phyloP scores from a whole-genome alignment of 306 rosid genomes.

The Malus asiatica region DNA sequence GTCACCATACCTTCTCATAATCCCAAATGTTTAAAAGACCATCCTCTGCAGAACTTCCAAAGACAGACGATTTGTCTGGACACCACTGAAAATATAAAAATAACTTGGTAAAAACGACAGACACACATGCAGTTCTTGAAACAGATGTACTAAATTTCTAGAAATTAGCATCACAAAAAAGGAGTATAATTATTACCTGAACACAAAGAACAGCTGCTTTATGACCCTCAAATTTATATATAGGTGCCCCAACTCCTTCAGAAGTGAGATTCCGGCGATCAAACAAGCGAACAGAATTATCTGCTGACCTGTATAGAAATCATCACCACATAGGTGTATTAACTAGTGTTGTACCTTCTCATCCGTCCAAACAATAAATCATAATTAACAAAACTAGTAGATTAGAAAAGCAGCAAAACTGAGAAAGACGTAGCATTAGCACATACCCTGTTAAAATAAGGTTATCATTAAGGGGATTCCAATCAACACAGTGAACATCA shows the following conservation, averaged over 20 bases:
- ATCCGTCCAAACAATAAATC: background rate
- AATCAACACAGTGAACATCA: constrained; percentile 99
- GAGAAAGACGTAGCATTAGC: constrained; percentile 7
- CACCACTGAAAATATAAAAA: constrained; percentile 69
- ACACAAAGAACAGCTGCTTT: constrained; percentile 98
- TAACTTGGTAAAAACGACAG: background rate
- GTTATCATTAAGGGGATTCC: constrained; percentile 94
- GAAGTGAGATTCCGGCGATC: constrained; percentile 94
- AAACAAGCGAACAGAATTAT: constrained; percentile 85
- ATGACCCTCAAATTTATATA: constrained; percentile 92
- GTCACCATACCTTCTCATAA: constrained; percentile 66
- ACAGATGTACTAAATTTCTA: background rate
- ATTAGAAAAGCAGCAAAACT: background rate
- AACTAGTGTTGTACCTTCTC: background rate
- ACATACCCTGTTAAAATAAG: constrained; percentile 81
- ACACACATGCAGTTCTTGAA: background rate
- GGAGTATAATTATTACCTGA: constrained; percentile 44
- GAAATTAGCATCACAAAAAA: background rate
- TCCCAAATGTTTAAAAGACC: constrained; percentile 96
- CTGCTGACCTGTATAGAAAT: constrained; percentile 76
- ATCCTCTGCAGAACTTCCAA: constrained; percentile 99
- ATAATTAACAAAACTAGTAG: background rate
- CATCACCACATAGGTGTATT: constrained; percentile 14
- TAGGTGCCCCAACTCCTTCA: constrained; percentile 85
- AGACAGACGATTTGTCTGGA: constrained; percentile 92